phyloP scores from a whole-genome alignment of 352 stramenopile species.

The Pythium sukuiense region DNA sequence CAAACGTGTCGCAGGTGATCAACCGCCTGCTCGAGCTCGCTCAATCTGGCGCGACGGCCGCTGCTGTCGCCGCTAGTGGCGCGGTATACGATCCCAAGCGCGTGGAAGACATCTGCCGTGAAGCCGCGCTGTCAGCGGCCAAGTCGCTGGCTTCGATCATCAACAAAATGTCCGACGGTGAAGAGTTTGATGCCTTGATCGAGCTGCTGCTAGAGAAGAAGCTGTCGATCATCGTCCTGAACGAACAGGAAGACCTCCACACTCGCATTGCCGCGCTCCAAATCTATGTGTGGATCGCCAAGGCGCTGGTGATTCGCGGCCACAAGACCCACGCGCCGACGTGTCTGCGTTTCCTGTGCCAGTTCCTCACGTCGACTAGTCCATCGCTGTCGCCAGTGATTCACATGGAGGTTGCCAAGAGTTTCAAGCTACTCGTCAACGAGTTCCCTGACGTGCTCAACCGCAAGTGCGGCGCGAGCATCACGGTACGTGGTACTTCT shows the following conservation, averaged over 20 bases:
- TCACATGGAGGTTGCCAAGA: slow-evolving; percentile 76
- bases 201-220: slow-evolving; percentile 67
- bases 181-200: slow-evolving; percentile 77
- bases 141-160: slow-evolving; percentile 84
- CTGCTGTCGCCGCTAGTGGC: slow-evolving; percentile 13
- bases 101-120: slow-evolving; percentile 44
- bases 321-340: slow-evolving; percentile 67
- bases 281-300: slow-evolving; percentile 85
- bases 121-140: slow-evolving; percentile 60
- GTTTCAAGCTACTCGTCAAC: slow-evolving; percentile 76
- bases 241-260: slow-evolving; percentile 35
- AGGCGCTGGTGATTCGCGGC: slow-evolving; percentile 77
- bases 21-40: slow-evolving; percentile 78
- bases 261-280: slow-evolving; percentile 69
- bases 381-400: slow-evolving; percentile 34
- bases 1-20: slow-evolving; percentile 66
- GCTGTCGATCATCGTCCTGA: slow-evolving; percentile 54
- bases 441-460: slow-evolving; percentile 83
- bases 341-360: slow-evolving; percentile 72
- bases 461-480: slow-evolving; percentile 78
- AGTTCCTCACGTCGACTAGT: slow-evolving; percentile 46
- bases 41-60: slow-evolving; percentile 33
- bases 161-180: slow-evolving; percentile 85
- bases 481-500: slow-evolving; percentile 50
- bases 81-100: slow-evolving; percentile 13